Evolutionary conservation across 1,284 basidiomycete species (phyloP), one percentile per base, ranked within the genome.

Genomic region (Tranzscheliella williamsii): DNA sequence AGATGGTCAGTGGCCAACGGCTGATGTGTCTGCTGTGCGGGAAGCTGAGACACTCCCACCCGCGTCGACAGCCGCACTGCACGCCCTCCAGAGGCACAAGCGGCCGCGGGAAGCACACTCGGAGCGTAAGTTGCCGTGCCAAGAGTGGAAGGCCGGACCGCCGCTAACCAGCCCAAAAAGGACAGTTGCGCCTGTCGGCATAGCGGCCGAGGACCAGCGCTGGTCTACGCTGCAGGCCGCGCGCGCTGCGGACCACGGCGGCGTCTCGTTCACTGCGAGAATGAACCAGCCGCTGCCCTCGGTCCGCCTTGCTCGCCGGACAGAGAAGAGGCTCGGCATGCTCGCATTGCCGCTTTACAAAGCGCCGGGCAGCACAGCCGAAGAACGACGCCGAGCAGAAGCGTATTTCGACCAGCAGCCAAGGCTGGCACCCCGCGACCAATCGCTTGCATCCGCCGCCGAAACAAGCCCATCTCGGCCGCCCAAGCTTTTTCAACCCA

Each of bases 171-270:
- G n/a, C n/a, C n/a, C n/a, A n/a, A n/a, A n/a, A n/a, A n/a, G n/a
- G n/a, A n/a, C n/a, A n/a, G n/a, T n/a, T n/a, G n/a, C n/a, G n/a
- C n/a, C n/a, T n/a, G n/a, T n/a, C n/a, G n/a, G n/a, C n/a, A n/a
- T n/a, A n/a, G n/a, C n/a, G n/a, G n/a, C n/a, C n/a, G n/a, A n/a
- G n/a, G n/a, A n/a, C n/a, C n/a, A n/a, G n/a, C n/a, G 18, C 32
- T 64, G 61, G 61, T 60, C 61, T 2, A 64, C 61, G 1, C 41
- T 64, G 30, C 32, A 44, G 27, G 40, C 51, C 2, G 46, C 47
- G 1, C 48, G 49, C 5, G 20, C 34, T 16, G 29, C 21, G 7
- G 41, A 47, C 15, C 44, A 55, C 24, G 52, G 58, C 22, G 42
- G 36, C 4, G 16, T 57, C 15, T 45, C 54, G 8, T 13, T 56